A percentile compares a stretch with the other conserved stretches of the same genome.
Evolutionary conservation across 805 yeast genomes (phyloP).

Genomic region (Pichia californica): DNA sequence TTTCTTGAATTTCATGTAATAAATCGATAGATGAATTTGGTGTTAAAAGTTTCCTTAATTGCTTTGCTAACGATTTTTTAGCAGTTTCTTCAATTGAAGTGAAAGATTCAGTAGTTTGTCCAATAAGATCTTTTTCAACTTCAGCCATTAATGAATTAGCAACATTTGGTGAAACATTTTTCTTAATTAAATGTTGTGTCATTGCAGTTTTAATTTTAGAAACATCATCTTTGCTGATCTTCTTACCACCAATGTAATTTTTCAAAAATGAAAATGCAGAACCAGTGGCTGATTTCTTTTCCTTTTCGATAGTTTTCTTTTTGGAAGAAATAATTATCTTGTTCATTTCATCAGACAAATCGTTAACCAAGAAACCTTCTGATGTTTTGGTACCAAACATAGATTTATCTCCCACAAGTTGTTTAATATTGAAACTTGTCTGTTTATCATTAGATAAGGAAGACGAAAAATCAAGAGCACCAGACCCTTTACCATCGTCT

Average conservation of each 20-base stretch:
- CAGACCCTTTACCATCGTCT: conserved; percentile 30
- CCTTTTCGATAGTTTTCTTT: conserved; percentile 17
- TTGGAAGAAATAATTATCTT: conserved; percentile 27
- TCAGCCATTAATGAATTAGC: conserved; percentile 65
- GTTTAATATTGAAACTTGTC: conserved; percentile 24
- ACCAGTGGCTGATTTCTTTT: conserved; percentile 16
- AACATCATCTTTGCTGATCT: conserved; percentile 56
- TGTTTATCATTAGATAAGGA: conserved; percentile 14
- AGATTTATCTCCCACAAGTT: conserved; percentile 33
- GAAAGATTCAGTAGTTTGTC: conserved; percentile 67
- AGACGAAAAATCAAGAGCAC: conserved; percentile 49
- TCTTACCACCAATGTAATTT: conserved; percentile 63
- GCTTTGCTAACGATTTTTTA: conserved; percentile 53
- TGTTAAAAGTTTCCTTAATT: conserved; percentile 69
- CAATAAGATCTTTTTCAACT: conserved; percentile 63
- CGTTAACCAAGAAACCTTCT: conserved; percentile 58
- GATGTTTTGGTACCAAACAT: conserved; percentile 37
- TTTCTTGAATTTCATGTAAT: conserved; percentile 66
- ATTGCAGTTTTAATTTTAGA: conserved; percentile 58
- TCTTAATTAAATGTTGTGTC: conserved; percentile 70
- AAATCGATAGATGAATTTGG: conserved; percentile 89
- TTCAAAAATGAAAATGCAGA: conserved; percentile 52
- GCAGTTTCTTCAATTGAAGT: conserved; percentile 71
- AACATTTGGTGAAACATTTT: conserved; percentile 88
- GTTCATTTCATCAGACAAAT: conserved; percentile 48